These are phyloP conservation scores for Rhododendron molle DNA, from an alignment of 148 eudicot genomes.

Conservation along the genomic window DNA sequence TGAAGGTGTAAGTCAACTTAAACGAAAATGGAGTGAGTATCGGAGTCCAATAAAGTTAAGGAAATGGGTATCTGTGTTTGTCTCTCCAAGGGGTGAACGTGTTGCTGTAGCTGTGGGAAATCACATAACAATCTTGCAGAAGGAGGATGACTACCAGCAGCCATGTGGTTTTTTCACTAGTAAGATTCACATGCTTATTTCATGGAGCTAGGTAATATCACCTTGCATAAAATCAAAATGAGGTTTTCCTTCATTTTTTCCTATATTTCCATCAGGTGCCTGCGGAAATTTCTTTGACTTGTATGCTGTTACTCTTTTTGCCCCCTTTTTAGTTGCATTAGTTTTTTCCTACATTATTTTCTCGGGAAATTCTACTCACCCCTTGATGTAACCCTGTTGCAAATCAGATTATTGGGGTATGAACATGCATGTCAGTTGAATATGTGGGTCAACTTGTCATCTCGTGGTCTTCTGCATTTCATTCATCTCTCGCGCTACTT, in stretches of 20 bases:
- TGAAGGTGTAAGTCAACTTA: slow-evolving; percentile 67
- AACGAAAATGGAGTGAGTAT: slow-evolving; percentile 67
- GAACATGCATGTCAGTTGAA: not conserved
- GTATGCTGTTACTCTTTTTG: not conserved
- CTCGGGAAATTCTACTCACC: not conserved
- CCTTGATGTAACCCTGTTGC: not conserved
- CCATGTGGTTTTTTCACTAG: slow-evolving; percentile 64
- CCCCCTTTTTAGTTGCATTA: not conserved
- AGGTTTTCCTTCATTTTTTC: not conserved
- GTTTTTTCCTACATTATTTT: not conserved
- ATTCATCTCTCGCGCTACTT: not conserved
- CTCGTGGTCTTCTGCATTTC: not conserved
- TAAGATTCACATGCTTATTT: slow-evolving; percentile 38
- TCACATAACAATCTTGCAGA: slow-evolving; percentile 67
- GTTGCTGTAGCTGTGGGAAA: slow-evolving; percentile 76
- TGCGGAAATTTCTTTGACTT: not conserved
- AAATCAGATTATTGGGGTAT: not conserved
- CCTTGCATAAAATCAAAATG: not conserved
- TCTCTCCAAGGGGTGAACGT: slow-evolving; percentile 70
- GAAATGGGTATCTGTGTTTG: slow-evolving; percentile 65
- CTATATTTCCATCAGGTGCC: not conserved
- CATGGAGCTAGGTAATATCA: not conserved
- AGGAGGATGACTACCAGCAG: slow-evolving; percentile 71
- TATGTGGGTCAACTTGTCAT: not conserved
- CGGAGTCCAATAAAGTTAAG: slow-evolving; percentile 49